Percentiles rank a stretch among this genome's conserved stretches.
These are phyloP conservation scores for Gigaspora rosea DNA, from an alignment of 192 early-diverging fungal genomes.

Conservation along the genomic window DNA sequence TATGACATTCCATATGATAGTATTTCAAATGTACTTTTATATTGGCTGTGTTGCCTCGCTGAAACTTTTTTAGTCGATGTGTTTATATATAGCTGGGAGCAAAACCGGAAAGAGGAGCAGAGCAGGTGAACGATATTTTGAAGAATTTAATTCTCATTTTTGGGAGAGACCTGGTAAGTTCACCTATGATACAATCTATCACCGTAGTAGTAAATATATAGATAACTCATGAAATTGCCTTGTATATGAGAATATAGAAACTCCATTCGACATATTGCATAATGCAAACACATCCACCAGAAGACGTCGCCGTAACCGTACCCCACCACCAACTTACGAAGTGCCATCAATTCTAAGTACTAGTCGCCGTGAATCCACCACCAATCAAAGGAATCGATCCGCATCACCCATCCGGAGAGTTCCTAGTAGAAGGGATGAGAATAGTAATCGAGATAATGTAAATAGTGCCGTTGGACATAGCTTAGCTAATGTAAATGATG, in stretches of 20 bases:
- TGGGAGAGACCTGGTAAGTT: background rate
- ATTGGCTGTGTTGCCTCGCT: no score
- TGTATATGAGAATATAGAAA: slow-evolving; percentile 4
- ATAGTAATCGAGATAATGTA: slow-evolving; percentile 1
- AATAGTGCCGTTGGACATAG: no score
- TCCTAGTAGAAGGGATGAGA: slow-evolving; percentile 20
- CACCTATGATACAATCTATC: background rate
- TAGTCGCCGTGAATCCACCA: background rate
- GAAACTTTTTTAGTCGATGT: background rate
- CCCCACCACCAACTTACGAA: background rate
- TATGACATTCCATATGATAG: slow-evolving; percentile 1
- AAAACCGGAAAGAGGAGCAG: background rate
- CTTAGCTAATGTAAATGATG: slow-evolving; percentile 1
- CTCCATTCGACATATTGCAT: background rate
- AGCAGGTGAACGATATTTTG: background rate
- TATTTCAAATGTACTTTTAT: background rate
- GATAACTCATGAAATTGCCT: background rate
- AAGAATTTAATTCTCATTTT: slow-evolving; percentile 7
- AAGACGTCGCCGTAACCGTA: background rate
- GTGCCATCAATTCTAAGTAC: background rate
- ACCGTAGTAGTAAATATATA: background rate
- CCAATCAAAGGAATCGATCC: slow-evolving; percentile 2
- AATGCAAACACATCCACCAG: background rate
- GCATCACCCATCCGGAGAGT: background rate
- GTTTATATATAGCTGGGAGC: background rate